Conservation (phyloP, 2,329 filamentous ascomycete genomes). For the Metarhizium brunneum region DNA sequence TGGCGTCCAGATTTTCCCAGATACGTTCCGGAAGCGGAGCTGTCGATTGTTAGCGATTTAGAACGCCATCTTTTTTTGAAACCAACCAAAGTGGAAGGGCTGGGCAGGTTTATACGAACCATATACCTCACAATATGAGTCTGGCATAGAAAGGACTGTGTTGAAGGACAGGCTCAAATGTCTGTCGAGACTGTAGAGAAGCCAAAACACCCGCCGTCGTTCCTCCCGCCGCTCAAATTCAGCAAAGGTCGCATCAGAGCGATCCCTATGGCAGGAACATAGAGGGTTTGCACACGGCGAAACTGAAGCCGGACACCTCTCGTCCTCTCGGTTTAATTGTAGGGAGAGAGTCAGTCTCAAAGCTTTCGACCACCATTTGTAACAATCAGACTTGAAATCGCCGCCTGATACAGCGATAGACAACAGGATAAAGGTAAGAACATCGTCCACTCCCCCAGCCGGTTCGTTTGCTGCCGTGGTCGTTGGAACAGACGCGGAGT, state of each 20-base stretch:
- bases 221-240: constrained; percentile 35
- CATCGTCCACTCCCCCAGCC: constrained; percentile 28
- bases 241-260: constrained; percentile 14
- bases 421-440: constrained; percentile 35
- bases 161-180: constrained; percentile 40
- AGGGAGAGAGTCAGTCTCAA: constrained; percentile 27
- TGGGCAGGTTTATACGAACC: constrained; percentile 13
- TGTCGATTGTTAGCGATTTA: constrained; percentile 1
- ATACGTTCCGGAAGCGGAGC: constrained; percentile 29
- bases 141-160: constrained; percentile 31
- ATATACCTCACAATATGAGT: constrained; percentile 34
- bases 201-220: constrained; percentile 36
- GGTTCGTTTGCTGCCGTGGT: constrained; percentile 25
- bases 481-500: constrained; percentile 15
- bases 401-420: constrained; percentile 36
- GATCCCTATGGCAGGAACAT: constrained; percentile 20
- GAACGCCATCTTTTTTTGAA: too few relatives aligned
- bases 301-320: constrained; percentile 17
- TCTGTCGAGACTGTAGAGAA: constrained; percentile 36
- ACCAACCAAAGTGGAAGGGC: too few relatives aligned
- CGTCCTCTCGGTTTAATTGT: constrained; percentile 29
- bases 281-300: constrained; percentile 22
- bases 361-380: constrained; percentile 38
- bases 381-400: constrained; percentile 38
- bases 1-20: constrained; percentile 29